Conservation (phyloP, 2,329 filamentous ascomycete species). For the Neonectria magnoliae region DNA sequence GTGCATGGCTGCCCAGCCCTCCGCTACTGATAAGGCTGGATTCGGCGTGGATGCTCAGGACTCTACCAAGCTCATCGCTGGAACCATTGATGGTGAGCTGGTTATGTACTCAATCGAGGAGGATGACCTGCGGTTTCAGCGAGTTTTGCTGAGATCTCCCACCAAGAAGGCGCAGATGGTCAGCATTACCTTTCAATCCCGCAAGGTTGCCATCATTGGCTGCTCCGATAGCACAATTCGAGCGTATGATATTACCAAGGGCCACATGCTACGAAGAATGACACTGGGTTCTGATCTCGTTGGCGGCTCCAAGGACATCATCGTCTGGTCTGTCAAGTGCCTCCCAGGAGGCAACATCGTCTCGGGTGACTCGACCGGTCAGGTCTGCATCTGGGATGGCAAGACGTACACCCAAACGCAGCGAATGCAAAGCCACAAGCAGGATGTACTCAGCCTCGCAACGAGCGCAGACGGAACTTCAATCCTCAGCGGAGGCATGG, state of each 20-base stretch:
- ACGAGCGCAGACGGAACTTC: constrained; percentile 81
- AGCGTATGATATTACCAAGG: constrained; percentile 85
- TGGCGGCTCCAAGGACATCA: constrained; percentile 83
- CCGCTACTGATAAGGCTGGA: constrained; percentile 35
- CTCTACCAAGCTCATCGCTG: constrained; percentile 76
- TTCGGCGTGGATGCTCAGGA: constrained; percentile 46
- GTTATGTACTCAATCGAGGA: constrained; percentile 89
- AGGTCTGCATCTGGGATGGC: constrained; percentile 92
- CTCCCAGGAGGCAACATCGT: constrained; percentile 89
- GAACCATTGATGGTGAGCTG: constrained; percentile 91
- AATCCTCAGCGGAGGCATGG: constrained; percentile 91
- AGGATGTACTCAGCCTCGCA: constrained; percentile 90
- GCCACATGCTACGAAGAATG: constrained; percentile 81
- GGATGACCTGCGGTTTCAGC: constrained; percentile 82
- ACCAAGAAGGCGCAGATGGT: constrained; percentile 89
- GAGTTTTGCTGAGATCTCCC: constrained; percentile 77
- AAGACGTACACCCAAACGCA: constrained; percentile 91
- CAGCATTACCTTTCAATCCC: constrained; percentile 89
- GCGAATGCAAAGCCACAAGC: constrained; percentile 85
- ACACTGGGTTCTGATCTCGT: constrained; percentile 82
- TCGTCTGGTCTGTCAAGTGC: constrained; percentile 94
- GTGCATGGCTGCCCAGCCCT: constrained; percentile 91
- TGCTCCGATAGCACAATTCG: constrained; percentile 98
- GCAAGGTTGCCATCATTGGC: constrained; percentile 84
- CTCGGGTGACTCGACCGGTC: constrained; percentile 93